Base-by-base conservation (phyloP, 2,329 filamentous ascomycete genomes). In the Gnomoniopsis sp. region DNA sequence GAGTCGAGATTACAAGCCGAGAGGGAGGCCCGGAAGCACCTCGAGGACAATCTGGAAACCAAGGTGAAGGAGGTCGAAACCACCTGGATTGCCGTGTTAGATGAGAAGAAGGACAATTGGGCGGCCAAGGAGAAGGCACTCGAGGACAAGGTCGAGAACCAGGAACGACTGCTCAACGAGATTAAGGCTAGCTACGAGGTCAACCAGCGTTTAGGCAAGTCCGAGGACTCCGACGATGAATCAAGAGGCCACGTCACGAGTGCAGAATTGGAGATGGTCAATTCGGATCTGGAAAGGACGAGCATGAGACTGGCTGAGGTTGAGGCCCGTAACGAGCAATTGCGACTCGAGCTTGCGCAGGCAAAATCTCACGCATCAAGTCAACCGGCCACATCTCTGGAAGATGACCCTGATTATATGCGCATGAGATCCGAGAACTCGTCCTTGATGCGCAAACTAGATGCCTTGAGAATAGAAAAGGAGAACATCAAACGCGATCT, bases 151-250 rank as follows among this genome's bases (percentile, higher is more conserved):
- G 81, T 96, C 3, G 93, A 97, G 72, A 96, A 89, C 66, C 93
- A 99, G 70, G 95, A 99, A 51, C 87, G 92, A 7, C 76, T 99
- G 43, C 75, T 99, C 65, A 96, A 90, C 69, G 96, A 99, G 72
- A 86, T 98, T 70, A 98, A 97, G 75, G 95, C 95, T 26, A 97
- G 88, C 76, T 97, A 97, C 70, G 95, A 99, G 74, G 95, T 99
- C 56, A 95, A 91, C 49, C 93, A 98, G 72, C 85, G 95, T 53
- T 79, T 99, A 53, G 93, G 88, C 53, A 88, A 87, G 65, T 85
- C 86, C 15, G 88, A 88, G 38, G 67, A 68, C 38, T 63, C 60
- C 34, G 75, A 78, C 19, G 82, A 83, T 26, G 75, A 69, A 19
- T 79, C 79, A 30, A 80, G 82, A 26, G 84, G 82, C 34, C 84